Base-by-base conservation (phyloP, 2,329 filamentous ascomycete genomes). In the Pseudogymnoascus sp. region DNA sequence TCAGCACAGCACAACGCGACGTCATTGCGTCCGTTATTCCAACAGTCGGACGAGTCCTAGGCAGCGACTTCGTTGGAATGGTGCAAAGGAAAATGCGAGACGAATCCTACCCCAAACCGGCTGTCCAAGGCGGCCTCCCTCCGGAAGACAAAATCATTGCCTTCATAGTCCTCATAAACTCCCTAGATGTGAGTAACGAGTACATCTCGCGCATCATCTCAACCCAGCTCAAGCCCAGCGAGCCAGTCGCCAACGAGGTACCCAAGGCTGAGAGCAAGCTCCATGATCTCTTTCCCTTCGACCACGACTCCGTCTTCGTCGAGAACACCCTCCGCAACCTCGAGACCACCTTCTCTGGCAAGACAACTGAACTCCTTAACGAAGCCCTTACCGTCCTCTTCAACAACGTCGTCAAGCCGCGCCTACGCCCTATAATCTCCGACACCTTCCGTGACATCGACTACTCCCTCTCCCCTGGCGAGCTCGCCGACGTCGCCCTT, bases 81-180 rank as follows among this genome's bases (percentile, higher is more conserved):
- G 87, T 96, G 38, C 93, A 97, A 73, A 87, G 93, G 62, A 96
- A 96, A 75, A 97, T 99, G 94, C 86, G 91, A 47, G 91, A 97
- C 71, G 94, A 99, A 73, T 89, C 87, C 64, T 97, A 97, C 70
- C 94, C 93, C 0, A 90, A 88, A 69, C 80, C 90, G 1, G 77
- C 84, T 0, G 83, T 92, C 1, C 87, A 91, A 72, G 91, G 91
- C 38, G 88, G 86, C 0, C 81, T 92, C 47, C 93, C 93, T 0
- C 90, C 92, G 0, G 94, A 99, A 72, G 86, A 91, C 68, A 90
- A 88, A 67, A 89, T 97, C 65, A 84, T 97, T 59, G 81, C 89
- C 3, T 99, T 99, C 72, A 85, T 97, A 14, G 87, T 97, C 20
- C 81, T 97, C 54, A 91, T 97, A 74, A 99, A 99, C 79, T 97